Percentiles rank a stretch among this genome's conserved stretches.
phyloP scores from a whole-genome alignment of 2,329 filamentous ascomycete genomes.

The Emergomyces africanus region DNA sequence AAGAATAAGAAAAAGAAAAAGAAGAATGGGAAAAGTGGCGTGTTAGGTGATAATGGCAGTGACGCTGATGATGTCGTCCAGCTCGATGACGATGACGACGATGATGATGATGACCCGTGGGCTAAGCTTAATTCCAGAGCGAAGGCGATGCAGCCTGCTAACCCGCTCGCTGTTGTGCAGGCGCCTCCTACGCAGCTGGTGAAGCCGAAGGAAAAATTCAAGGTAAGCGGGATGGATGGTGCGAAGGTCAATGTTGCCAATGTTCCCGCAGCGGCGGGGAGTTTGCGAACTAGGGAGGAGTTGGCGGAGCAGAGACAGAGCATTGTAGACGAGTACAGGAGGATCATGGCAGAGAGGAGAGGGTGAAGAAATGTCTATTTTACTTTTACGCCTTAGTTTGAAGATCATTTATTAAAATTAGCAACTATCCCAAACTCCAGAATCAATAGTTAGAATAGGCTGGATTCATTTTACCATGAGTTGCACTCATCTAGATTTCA shows the following conservation, averaged over 20 bases:
- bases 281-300: conserved; percentile 60
- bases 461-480: neutral
- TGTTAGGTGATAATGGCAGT: conserved; percentile 33
- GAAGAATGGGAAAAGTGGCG: conserved; percentile 49
- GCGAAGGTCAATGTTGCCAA: conserved; percentile 55
- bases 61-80: conserved; percentile 22
- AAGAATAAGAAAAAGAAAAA: conserved; percentile 49
- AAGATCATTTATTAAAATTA: neutral
- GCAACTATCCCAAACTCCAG: neutral
- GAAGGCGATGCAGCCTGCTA: conserved; percentile 36
- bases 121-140: conserved; percentile 55
- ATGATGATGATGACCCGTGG: conserved; percentile 54
- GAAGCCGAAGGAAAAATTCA: conserved; percentile 49
- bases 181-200: conserved; percentile 64
- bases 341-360: conserved; percentile 50
- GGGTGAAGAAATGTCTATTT: conserved; percentile 11
- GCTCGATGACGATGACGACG: conserved; percentile 29
- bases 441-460: neutral
- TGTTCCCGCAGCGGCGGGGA: conserved; percentile 56
- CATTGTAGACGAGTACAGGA: conserved; percentile 62
- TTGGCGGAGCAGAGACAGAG: conserved; percentile 54
- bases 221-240: conserved; percentile 43
- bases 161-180: conserved; percentile 45
- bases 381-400: neutral
- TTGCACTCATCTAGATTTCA: neutral